Evolutionary conservation across 177 flowering plant genomes (phyloP).

Genomic region (Vitis hybrid): DNA sequence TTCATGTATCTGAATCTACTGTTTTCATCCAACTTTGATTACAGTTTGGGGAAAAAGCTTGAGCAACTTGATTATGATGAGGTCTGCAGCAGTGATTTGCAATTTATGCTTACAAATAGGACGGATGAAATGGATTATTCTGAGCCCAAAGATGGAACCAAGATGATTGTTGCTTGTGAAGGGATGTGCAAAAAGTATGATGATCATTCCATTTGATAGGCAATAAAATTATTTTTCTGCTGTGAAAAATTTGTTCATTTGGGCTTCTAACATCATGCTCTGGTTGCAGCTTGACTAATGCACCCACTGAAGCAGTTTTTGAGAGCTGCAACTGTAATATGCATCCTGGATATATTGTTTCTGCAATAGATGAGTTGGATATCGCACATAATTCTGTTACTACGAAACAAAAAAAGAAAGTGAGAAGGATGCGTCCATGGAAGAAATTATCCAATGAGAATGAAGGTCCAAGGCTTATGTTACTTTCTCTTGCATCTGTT

Average conservation of each 20-base stretch:
- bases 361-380: constrained; percentile 20
- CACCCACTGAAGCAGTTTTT: constrained; percentile 18
- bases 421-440: constrained; percentile 26
- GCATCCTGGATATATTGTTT: constrained; percentile 8
- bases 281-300: constrained; percentile 28
- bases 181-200: background rate
- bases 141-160: background rate
- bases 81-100: constrained; percentile 5
- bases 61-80: background rate
- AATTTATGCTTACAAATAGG: background rate
- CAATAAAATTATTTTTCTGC: too few relatives aligned
- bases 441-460: constrained; percentile 21
- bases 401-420: constrained; percentile 49
- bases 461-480: constrained; percentile 36
- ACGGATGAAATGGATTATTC: background rate
- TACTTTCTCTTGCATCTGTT: background rate
- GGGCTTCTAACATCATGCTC: constrained; percentile 3
- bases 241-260: background rate
- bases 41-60: background rate
- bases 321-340: constrained; percentile 18
- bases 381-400: constrained; percentile 1
- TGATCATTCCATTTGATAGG: background rate
- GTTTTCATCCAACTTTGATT: background rate
- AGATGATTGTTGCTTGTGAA: background rate
- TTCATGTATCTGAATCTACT: background rate